Base-by-base conservation (phyloP, 441 rosid species). In the Populus hybrid region DNA sequence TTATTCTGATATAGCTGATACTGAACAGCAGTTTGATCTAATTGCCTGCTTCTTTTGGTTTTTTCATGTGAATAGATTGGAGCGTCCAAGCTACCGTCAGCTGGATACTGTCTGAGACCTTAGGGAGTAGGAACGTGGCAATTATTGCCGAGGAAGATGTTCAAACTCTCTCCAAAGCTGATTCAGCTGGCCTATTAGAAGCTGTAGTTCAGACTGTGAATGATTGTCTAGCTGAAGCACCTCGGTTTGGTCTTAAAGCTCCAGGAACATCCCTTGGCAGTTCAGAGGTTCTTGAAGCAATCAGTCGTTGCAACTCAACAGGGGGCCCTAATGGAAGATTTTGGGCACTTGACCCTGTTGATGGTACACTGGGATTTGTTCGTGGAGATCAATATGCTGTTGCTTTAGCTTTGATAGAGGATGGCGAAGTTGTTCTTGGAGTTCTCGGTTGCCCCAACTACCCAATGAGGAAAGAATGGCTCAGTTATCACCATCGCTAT, bases 371-470 rank as follows among this genome's bases (percentile, higher is more conserved):
- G 67, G 95, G 95, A 10, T 91, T 91, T 74, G 93, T 91, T 1
- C 88, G 90, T 8, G 93, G 95, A 40, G 93, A 91, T 85, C 95
- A 91, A 72, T 91, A 91, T 38, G 95, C 95, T 35, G 83, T 91
- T 70, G 91, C 93, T 74, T 73, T 91, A 35, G 87, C 93, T 30
- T 78, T 91, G 77, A 85, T 91, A 72, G 93, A 88, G 72, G 86
- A 91, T 40, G 95, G 93, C 8, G 84, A 91, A 67, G 89, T 89
- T 63, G 89, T 89, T 80, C 83, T 91, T 8, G 95, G 95, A 69
- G 92, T 91, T 76, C 91, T 91, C 3, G 95, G 95, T 26, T 91
- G 95, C 81, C 95, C 95, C 32, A 91, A 91, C 78, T 91, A 91
- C 83, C 95, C 95, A 1, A 88, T 88, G 95, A 87, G 84, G 72